These are phyloP conservation scores for Geotrichum aggregatum DNA, from an alignment of 1,139 yeast genomes.

Conservation along the genomic window DNA sequence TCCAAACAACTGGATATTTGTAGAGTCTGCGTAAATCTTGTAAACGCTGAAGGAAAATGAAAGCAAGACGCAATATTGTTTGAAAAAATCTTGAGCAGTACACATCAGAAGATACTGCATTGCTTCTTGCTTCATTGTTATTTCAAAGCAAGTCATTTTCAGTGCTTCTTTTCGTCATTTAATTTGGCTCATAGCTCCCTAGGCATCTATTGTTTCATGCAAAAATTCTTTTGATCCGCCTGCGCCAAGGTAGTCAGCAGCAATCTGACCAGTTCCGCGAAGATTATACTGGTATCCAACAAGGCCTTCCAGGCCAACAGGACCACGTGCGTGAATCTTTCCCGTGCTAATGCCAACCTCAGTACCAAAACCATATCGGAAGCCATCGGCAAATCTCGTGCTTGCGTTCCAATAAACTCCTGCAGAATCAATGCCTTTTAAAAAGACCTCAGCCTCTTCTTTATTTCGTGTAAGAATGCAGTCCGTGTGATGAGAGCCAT, in stretches of 20 bases:
- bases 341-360: constrained; percentile 97
- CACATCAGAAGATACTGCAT: no score
- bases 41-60: no score
- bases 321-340: constrained; percentile 96
- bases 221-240: constrained; percentile 82
- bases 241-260: constrained; percentile 85
- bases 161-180: no score
- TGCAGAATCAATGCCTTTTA: constrained; percentile 86
- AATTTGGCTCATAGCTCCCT: no score
- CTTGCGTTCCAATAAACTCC: constrained; percentile 99
- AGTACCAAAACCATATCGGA: constrained; percentile 96
- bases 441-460: constrained; percentile 64
- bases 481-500: constrained; percentile 96
- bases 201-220: constrained; percentile 49
- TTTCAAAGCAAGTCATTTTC: no score
- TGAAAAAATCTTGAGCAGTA: no score
- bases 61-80: no score
- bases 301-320: constrained; percentile 95
- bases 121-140: no score
- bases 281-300: constrained; percentile 93
- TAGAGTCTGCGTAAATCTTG: no score
- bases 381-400: constrained; percentile 96
- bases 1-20: no score
- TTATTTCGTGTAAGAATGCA: constrained; percentile 77
- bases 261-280: constrained; percentile 88